Percentiles rank a stretch among this genome's conserved stretches.
Evolutionary conservation across 2,329 filamentous ascomycete genomes (phyloP).

Genomic region (Xylariaceae sp.): DNA sequence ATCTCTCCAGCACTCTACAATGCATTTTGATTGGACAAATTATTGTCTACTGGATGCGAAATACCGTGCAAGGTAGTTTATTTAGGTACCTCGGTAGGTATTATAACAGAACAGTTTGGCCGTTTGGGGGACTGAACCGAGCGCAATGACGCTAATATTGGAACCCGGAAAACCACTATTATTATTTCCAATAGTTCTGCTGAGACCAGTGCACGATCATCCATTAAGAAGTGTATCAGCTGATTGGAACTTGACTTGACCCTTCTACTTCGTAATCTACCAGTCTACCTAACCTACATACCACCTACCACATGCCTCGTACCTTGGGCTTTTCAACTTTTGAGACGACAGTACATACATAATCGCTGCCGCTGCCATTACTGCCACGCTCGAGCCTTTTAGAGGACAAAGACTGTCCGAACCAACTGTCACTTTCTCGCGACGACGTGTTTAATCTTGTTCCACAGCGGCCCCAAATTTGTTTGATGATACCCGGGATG

Average conservation of each 20-base stretch:
- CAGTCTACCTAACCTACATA: too few species aligned
- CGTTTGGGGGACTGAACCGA: background rate
- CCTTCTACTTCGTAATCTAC: too few species aligned
- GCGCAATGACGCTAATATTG: background rate
- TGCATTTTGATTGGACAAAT: background rate
- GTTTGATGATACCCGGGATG: background rate
- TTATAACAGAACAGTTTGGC: background rate
- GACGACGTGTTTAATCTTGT: background rate
- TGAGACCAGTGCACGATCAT: background rate
- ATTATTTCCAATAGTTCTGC: background rate
- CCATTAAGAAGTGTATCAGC: background rate
- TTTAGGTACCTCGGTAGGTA: background rate
- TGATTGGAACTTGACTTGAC: background rate
- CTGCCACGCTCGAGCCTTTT: background rate
- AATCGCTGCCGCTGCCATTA: too few species aligned
- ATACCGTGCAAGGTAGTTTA: background rate
- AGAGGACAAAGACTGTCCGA: background rate
- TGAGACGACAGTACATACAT: background rate
- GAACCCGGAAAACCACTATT: background rate
- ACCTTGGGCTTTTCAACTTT: background rate
- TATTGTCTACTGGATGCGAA: background rate
- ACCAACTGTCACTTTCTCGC: conserved; percentile 2
- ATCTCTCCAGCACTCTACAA: background rate
- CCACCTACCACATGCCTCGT: background rate
- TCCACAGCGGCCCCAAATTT: background rate